These are phyloP conservation scores for Jatropha curcas DNA, from an alignment of 345 rosid species.

Conservation along the genomic window DNA sequence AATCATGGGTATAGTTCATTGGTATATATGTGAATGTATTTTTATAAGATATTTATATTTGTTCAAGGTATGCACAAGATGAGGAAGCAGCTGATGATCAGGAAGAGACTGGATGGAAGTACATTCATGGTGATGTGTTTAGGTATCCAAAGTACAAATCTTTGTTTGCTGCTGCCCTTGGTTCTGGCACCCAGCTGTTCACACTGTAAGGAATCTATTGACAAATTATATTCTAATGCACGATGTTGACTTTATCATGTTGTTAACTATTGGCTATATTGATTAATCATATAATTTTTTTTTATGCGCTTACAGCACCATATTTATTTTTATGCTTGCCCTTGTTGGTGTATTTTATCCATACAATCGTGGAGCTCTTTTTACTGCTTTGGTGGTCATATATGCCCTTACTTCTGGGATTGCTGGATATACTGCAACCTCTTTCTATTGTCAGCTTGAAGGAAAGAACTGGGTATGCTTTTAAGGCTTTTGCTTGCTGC, in stretches of 20 bases:
- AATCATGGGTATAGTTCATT: neutral
- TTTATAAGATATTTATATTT: neutral
- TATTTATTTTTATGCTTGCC: slow-evolving; percentile 79
- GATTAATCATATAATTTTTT: neutral
- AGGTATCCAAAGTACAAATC: slow-evolving; percentile 34
- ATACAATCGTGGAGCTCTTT: slow-evolving; percentile 88
- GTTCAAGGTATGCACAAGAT: slow-evolving; percentile 29
- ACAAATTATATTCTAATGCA: neutral
- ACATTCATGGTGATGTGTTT: slow-evolving; percentile 37
- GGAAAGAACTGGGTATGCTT: slow-evolving; percentile 77
- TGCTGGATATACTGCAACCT: slow-evolving; percentile 77
- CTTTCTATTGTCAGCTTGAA: slow-evolving; percentile 92
- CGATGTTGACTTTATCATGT: neutral
- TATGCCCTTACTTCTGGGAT: slow-evolving; percentile 90
- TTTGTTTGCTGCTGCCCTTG: slow-evolving; percentile 31
- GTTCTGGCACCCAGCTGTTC: slow-evolving; percentile 35
- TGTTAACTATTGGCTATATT: neutral
- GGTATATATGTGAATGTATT: neutral
- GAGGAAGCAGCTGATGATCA: slow-evolving; percentile 35
- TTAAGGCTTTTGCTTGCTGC: neutral
- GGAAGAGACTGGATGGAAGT: slow-evolving; percentile 41
- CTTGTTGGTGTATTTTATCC: slow-evolving; percentile 93
- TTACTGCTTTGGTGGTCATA: slow-evolving; percentile 83
- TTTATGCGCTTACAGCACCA: slow-evolving; percentile 43
- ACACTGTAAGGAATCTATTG: slow-evolving; percentile 26